A percentile compares a stretch with the other conserved stretches of the same genome.
Evolutionary conservation across 2,329 filamentous ascomycete genomes (phyloP).

Genomic region (Diaporthe sp.): DNA sequence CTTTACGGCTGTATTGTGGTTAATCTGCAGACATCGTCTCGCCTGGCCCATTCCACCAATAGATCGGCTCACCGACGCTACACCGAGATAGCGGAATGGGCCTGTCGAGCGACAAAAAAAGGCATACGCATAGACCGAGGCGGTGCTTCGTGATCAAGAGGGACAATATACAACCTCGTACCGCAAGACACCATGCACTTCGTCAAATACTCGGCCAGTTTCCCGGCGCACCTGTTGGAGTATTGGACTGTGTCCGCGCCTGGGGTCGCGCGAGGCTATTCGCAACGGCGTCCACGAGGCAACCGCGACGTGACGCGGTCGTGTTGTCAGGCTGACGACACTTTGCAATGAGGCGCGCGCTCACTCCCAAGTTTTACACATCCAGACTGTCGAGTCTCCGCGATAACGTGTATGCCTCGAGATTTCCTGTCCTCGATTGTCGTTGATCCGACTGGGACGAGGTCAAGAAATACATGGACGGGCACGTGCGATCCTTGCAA

Average conservation of each 20-base stretch:
- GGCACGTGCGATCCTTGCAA: slow-evolving; percentile 17
- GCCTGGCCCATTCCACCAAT: neutral
- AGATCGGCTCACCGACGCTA: neutral
- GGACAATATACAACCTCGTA: neutral
- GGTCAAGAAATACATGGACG: neutral
- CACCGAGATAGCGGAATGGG: neutral
- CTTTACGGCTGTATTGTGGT: neutral
- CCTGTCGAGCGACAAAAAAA: too few relatives aligned
- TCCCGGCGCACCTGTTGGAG: neutral
- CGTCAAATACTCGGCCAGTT: too few relatives aligned
- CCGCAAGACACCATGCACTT: neutral
- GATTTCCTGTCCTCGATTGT: too few relatives aligned
- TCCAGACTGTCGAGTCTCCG: too few relatives aligned
- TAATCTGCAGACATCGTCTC: neutral
- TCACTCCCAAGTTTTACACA: neutral
- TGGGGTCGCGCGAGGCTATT: neutral
- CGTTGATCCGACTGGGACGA: neutral
- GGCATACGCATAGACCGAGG: too few relatives aligned
- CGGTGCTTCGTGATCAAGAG: too few relatives aligned
- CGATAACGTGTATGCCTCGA: neutral
- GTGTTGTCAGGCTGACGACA: neutral
- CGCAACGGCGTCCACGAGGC: neutral
- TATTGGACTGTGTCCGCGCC: neutral
- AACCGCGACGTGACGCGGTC: neutral
- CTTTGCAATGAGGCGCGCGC: neutral